These are phyloP conservation scores for Rhodotorula sp. DNA, from an alignment of 1,284 basidiomycete species.

Conservation along the genomic window DNA sequence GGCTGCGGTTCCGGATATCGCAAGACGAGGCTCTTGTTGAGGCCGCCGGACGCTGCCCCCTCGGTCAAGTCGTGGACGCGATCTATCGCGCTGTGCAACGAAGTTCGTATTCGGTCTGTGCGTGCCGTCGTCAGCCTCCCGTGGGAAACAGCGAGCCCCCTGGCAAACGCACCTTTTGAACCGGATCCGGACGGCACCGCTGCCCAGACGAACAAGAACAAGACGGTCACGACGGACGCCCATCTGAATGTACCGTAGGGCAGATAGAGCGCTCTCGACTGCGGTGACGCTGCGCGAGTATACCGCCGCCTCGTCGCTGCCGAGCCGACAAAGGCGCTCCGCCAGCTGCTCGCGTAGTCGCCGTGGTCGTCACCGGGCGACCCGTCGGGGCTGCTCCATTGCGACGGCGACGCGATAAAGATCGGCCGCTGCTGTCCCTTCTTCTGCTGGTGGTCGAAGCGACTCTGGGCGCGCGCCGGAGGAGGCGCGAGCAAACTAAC, in stretches of 20 bases:
- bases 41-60: neutral
- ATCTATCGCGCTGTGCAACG: neutral
- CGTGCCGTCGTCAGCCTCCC: neutral
- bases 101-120: neutral
- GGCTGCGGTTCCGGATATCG: slow-evolving; percentile 10
- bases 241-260: neutral
- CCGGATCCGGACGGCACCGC: neutral
- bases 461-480: neutral
- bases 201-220: neutral
- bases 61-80: slow-evolving; percentile 4
- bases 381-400: neutral
- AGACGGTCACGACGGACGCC: neutral
- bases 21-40: slow-evolving; percentile 9
- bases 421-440: neutral
- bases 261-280: neutral
- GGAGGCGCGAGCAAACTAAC: neutral
- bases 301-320: too few relatives aligned
- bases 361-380: neutral
- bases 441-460: neutral
- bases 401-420: neutral
- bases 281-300: too few relatives aligned
- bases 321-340: neutral
- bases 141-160: neutral
- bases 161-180: neutral
- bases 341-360: neutral